Base-by-base conservation (phyloP, 768 basidiomycete species). In the Collybia sp. region DNA sequence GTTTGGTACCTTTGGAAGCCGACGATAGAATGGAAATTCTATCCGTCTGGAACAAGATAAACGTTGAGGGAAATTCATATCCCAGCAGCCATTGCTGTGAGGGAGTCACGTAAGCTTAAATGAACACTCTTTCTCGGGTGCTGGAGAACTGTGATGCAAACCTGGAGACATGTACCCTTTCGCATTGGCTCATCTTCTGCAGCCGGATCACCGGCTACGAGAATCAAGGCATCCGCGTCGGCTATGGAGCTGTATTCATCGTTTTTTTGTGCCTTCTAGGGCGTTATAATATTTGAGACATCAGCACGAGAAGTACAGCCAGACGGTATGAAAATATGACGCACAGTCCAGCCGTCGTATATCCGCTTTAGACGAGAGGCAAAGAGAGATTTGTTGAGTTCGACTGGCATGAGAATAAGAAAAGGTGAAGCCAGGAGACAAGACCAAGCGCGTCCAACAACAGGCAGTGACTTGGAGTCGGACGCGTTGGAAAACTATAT, bases 1-100 rank as follows among this genome's bases (percentile, higher is more conserved):
- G 19, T 30, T 44, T 45, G 43, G 50, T 50, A 92, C 93, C 88
- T 79, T 97, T 95, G 15, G 85, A 88, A 1, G 88, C 77, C 17
- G 92, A 94, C 52, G 90, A 93, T 19, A 96, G 68, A 34, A 97
- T 85, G 30, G 72, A 71, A 15, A 98, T 67, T 58, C 79, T 87
- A 44, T 84, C 72, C 57, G 85, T 85, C 47, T 83, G 77, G 57
- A 98, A 88, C 15, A 97, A 70, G 47, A 94, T 76, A 20, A 97
- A 72, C 0, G 95, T 97, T 0, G 93, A 92, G 2, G 95, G 96
- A 59, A 98, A 98, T 65, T 99, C 95, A 64, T 93, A 98, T 12
- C 94, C 95, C 33, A 98, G 77, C 13, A 99, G 74, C 90, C 93
- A 96, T 60, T 93, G 94, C 95, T 96, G 53, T 48, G 42, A 40